Base-by-base conservation (phyloP, 768 basidiomycete species). In the Hypsizygus marmoreus region DNA sequence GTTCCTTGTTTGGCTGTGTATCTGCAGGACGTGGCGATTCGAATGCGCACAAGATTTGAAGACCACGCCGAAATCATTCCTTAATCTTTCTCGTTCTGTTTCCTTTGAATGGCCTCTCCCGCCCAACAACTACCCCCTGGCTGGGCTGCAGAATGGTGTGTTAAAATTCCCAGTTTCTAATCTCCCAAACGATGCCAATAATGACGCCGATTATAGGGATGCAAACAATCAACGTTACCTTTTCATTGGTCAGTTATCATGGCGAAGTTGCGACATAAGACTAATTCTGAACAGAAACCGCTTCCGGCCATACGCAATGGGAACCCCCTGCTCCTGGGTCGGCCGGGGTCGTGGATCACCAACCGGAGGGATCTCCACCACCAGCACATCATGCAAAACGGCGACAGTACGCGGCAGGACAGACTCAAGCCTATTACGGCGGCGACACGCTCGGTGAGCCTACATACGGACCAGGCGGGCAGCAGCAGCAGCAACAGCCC, bases 371-470 rank as follows among this genome's bases (percentile, higher is more conserved):
- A 11, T 71, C 76, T 3, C 66, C 70, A 16, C 74, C 80, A 23
- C 74, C 80, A 19, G 69, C 65, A 76, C 62, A 68, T 22, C 74
- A 78, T 53, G 44, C 72, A 42, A 88, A 91, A 68, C 86, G 91
- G 55, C 85, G 95, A 34, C 93, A 95, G 66, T 97, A 97, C 64
- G 95, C 95, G 38, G 84, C 91, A 3, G 94, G 91, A 9, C 94
- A 97, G 67, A 92, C 92, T 1, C 91, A 93, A 60, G 91, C 80
- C 2, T 94, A 94, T 64, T 91, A 91, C 54, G 80, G 82, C 26
- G 63, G 67, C 10, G 74, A 75, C 20, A 70, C 69, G 3, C 54
- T 67, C 26, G 53, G 72, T 31, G 80, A 81, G 38, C 74, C 80
- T 9, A 57, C 62, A 22, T 79, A 78, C 53, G 61, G 50, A 12